phyloP scores from a whole-genome alignment of 139 green algal species.

The Picochlorum sp. region DNA sequence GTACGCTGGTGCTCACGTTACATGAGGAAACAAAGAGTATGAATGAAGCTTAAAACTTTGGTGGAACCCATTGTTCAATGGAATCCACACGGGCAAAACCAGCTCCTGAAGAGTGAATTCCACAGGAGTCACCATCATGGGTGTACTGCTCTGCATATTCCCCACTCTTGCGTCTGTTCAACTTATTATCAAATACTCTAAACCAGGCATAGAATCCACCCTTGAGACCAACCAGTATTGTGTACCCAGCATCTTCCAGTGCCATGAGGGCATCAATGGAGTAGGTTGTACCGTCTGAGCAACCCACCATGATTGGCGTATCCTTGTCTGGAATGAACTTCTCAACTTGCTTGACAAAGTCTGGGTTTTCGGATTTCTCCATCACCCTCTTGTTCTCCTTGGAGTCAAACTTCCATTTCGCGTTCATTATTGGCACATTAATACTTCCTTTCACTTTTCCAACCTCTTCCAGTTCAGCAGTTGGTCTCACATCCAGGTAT shows the following conservation, averaged over 20 bases:
- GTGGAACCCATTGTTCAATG: constrained; percentile 32
- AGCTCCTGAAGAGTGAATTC: constrained; percentile 49
- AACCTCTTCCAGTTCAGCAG: constrained; percentile 53
- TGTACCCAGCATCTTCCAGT: constrained; percentile 73
- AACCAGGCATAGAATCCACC: constrained; percentile 75
- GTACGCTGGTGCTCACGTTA: too few relatives aligned
- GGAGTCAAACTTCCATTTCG: constrained; percentile 25
- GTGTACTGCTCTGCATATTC: constrained; percentile 47
- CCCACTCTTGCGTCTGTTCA: constrained; percentile 10
- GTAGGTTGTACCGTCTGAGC: constrained; percentile 64
- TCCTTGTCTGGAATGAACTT: constrained; percentile 65
- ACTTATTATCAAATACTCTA: constrained; percentile 33
- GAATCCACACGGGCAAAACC: constrained; percentile 24
- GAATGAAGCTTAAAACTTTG: constrained; percentile 20
- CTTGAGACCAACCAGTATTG: constrained; percentile 53
- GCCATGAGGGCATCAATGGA: constrained; percentile 62
- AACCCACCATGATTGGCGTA: constrained; percentile 55
- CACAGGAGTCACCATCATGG: constrained; percentile 34
- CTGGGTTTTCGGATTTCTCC: constrained; percentile 33
- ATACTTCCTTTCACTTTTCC: constrained; percentile 52
- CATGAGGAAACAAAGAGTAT: neutral
- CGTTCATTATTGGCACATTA: constrained; percentile 44
- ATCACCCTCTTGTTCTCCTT: constrained; percentile 30
- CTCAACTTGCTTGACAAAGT: constrained; percentile 51
- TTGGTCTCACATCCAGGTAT: constrained; percentile 66